Conservation (phyloP, 2,329 filamentous ascomycete species). For the Verticillium tricorpus region DNA sequence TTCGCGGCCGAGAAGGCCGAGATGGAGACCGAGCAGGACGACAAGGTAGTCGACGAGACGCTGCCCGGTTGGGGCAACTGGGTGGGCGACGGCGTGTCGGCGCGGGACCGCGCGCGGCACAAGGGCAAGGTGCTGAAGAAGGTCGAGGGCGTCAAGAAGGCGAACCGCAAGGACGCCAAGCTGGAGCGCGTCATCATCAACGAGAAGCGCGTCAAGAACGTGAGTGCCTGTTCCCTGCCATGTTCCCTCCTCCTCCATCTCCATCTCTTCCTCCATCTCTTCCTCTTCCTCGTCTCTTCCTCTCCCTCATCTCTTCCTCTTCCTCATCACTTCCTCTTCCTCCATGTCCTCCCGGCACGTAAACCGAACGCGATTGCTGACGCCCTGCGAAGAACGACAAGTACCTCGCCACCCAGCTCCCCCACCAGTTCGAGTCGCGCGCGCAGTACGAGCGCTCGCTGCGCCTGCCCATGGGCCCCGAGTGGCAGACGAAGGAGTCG, state of each 20-base stretch:
- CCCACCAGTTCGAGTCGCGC: conserved; percentile 82
- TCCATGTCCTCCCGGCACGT: neutral
- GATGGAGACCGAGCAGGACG: conserved; percentile 69
- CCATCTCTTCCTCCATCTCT: too few relatives aligned
- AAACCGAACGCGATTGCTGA: neutral
- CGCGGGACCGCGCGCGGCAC: conserved; percentile 61
- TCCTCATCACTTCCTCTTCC: too few relatives aligned
- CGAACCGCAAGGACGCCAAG: conserved; percentile 76
- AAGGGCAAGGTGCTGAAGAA: conserved; percentile 60
- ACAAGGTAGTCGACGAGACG: conserved; percentile 77
- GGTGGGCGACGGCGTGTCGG: conserved; percentile 78
- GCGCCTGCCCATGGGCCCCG: conserved; percentile 80
- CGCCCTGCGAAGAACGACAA: conserved; percentile 61
- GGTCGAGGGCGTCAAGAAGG: conserved; percentile 68
- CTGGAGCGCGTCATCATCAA: conserved; percentile 84
- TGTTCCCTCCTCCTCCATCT: neutral
- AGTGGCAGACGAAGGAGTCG: conserved; percentile 95
- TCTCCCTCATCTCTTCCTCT: neutral
- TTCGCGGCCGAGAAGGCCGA: conserved; percentile 79
- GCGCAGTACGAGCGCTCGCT: conserved; percentile 89
- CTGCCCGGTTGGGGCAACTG: conserved; percentile 93
- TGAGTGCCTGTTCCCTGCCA: conserved; percentile 29
- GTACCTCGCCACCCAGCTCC: conserved; percentile 78
- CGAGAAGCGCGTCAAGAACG: conserved; percentile 86
- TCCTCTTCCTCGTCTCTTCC: too few relatives aligned